A percentile compares a stretch with the other conserved stretches of the same genome.
Conservation (phyloP, 2,329 filamentous ascomycete species). For the Cladobotryum mycophilum region DNA sequence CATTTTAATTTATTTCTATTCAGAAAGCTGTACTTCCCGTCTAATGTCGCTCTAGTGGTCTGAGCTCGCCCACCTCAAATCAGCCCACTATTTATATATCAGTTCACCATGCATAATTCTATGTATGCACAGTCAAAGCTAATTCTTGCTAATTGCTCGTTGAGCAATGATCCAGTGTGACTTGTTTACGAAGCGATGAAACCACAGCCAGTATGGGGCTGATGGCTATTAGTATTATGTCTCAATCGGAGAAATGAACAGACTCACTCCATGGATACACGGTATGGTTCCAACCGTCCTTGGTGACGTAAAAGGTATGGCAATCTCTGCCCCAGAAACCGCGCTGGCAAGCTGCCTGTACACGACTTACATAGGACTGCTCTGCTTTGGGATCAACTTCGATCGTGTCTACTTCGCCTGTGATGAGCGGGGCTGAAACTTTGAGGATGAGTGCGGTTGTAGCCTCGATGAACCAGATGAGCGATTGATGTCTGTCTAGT, state of each 20-base stretch:
- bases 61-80: too few species aligned
- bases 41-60: too few species aligned
- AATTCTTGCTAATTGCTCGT: background rate
- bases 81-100: too few species aligned
- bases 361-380: background rate
- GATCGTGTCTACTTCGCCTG: background rate
- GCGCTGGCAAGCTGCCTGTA: background rate
- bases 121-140: too few species aligned
- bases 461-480: background rate
- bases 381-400: background rate
- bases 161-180: background rate
- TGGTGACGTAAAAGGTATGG: background rate
- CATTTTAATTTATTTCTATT: too few species aligned
- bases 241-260: background rate
- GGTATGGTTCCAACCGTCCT: background rate
- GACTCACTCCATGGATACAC: constrained; percentile 1
- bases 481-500: background rate
- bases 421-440: background rate
- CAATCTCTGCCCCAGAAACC: background rate
- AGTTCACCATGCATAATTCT: too few species aligned
- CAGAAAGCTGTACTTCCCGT: too few species aligned
- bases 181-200: background rate
- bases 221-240: background rate
- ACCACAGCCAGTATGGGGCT: background rate
- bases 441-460: background rate